phyloP scores from a whole-genome alignment of 345 rosid species.

The Ceriops zippeliana region DNA sequence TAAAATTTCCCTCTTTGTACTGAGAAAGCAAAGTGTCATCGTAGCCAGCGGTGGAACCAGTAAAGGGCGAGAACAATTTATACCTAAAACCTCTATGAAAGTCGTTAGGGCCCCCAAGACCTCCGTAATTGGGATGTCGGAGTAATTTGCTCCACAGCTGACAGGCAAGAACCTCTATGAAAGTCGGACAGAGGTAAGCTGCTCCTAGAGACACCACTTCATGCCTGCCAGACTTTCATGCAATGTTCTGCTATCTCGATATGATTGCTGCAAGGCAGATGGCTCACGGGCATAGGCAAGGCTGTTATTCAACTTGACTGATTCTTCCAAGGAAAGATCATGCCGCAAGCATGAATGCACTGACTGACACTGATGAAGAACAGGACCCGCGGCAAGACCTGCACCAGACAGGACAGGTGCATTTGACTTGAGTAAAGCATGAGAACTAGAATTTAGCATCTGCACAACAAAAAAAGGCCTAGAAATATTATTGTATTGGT shows the following conservation, averaged over 20 bases:
- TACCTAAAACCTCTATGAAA: slow-evolving; percentile 23
- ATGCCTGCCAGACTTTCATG: slow-evolving; percentile 27
- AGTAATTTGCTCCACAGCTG: too few relatives aligned
- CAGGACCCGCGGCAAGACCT: slow-evolving; percentile 11
- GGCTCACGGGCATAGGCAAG: neutral
- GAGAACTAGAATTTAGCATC: slow-evolving; percentile 23
- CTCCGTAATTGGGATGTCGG: slow-evolving; percentile 32
- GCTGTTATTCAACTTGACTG: slow-evolving; percentile 15
- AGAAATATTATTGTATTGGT: too few relatives aligned
- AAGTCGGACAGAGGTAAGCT: too few relatives aligned
- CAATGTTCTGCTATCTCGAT: slow-evolving; percentile 17
- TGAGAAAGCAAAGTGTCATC: slow-evolving; percentile 19
- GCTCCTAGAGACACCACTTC: too few relatives aligned
- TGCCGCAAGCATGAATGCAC: slow-evolving; percentile 20
- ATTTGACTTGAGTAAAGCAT: slow-evolving; percentile 13
- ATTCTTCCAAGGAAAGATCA: slow-evolving; percentile 12
- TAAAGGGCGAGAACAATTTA: slow-evolving; percentile 10
- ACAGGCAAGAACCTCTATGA: too few relatives aligned
- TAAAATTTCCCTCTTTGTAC: slow-evolving; percentile 19
- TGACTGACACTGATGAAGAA: slow-evolving; percentile 14
- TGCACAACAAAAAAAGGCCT: slow-evolving; percentile 11
- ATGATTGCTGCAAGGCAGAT: slow-evolving; percentile 26
- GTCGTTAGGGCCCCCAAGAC: slow-evolving; percentile 21
- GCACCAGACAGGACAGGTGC: slow-evolving; percentile 18
- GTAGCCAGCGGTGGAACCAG: slow-evolving; percentile 21